These are phyloP conservation scores for Rhizopogon sp. DNA, from an alignment of 768 basidiomycete genomes.

Conservation along the genomic window DNA sequence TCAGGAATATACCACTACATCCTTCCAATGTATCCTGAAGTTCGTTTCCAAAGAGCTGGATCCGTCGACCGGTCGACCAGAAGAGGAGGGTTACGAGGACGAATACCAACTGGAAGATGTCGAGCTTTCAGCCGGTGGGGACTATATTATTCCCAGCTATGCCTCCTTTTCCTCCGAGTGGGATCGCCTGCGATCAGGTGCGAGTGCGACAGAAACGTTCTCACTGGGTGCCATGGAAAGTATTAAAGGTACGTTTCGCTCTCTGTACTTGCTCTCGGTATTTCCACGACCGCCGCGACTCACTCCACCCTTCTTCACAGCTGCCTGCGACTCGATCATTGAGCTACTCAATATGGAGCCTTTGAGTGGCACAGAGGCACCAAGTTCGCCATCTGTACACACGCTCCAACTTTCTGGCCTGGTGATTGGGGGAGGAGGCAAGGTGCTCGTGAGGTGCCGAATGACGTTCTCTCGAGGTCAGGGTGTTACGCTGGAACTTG, in stretches of 20 bases:
- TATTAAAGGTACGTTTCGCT: slow-evolving; percentile 70
- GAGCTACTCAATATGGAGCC: slow-evolving; percentile 98
- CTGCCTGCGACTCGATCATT: slow-evolving; percentile 93
- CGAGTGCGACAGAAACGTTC: slow-evolving; percentile 88
- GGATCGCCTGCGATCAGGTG: slow-evolving; percentile 81
- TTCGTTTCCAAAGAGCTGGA: slow-evolving; percentile 98
- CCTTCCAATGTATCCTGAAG: slow-evolving; percentile 88
- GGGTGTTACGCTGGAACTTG: slow-evolving; percentile 90
- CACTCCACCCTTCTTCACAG: slow-evolving; percentile 35
- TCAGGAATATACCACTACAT: slow-evolving; percentile 70
- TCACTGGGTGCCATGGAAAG: slow-evolving; percentile 88
- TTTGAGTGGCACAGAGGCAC: slow-evolving; percentile 83
- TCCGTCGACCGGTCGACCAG: slow-evolving; percentile 90
- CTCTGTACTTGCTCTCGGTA: not conserved
- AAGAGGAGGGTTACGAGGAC: slow-evolving; percentile 98
- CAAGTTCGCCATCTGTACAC: slow-evolving; percentile 82
- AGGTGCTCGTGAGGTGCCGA: slow-evolving; percentile 87
- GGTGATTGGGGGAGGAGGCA: slow-evolving; percentile 90
- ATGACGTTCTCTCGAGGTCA: slow-evolving; percentile 92
- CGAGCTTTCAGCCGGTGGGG: slow-evolving; percentile 86
- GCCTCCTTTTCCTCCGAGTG: slow-evolving; percentile 90
- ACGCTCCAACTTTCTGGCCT: slow-evolving; percentile 91
- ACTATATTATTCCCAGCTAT: slow-evolving; percentile 96
- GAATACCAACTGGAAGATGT: slow-evolving; percentile 97
- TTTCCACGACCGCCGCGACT: slow-evolving; percentile 9